phyloP scores from a whole-genome alignment of 768 basidiomycete genomes.

The Strobilomyces confusus region DNA sequence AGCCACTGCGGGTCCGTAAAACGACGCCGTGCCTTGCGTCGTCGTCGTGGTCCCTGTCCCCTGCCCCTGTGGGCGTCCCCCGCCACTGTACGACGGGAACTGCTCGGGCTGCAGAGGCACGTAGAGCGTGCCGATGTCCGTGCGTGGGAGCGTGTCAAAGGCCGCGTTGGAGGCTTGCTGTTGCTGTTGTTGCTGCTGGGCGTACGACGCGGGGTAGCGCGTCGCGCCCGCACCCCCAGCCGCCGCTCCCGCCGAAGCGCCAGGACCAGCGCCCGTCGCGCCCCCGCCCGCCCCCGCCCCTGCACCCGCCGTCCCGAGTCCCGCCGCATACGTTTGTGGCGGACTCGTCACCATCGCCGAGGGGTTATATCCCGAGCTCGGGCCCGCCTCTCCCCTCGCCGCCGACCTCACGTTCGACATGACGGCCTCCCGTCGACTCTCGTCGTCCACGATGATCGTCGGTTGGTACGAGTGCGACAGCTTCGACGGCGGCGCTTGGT shows the following conservation, averaged over 20 bases:
- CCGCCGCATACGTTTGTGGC: slow-evolving; percentile 63
- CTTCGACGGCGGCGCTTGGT: slow-evolving; percentile 39
- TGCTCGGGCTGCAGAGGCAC: slow-evolving; percentile 84
- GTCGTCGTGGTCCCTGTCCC: slow-evolving; percentile 29
- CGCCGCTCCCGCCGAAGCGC: background rate
- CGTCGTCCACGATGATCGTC: slow-evolving; percentile 61
- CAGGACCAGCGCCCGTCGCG: background rate
- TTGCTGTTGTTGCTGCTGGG: slow-evolving; percentile 42
- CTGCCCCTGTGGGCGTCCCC: too few relatives aligned
- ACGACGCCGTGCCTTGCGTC: too few relatives aligned
- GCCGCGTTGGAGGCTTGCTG: slow-evolving; percentile 37
- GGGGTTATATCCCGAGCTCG: slow-evolving; percentile 40
- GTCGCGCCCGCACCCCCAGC: slow-evolving; percentile 21
- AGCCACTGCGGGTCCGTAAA: too few relatives aligned
- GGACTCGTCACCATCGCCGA: slow-evolving; percentile 66
- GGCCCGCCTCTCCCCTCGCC: slow-evolving; percentile 46
- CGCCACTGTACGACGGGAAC: slow-evolving; percentile 61
- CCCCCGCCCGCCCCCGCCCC: background rate
- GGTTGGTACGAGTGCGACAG: slow-evolving; percentile 41
- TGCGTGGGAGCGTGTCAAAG: slow-evolving; percentile 58
- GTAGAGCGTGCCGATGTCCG: slow-evolving; percentile 67
- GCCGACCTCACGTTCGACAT: slow-evolving; percentile 74
- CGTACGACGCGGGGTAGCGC: slow-evolving; percentile 58
- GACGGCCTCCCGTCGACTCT: slow-evolving; percentile 72
- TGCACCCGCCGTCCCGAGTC: slow-evolving; percentile 3